Evolutionary conservation across 768 basidiomycete genomes (phyloP), one percentile per base, ranked within the genome.

Genomic region (Rhodotorula sphaerocarpa): DNA sequence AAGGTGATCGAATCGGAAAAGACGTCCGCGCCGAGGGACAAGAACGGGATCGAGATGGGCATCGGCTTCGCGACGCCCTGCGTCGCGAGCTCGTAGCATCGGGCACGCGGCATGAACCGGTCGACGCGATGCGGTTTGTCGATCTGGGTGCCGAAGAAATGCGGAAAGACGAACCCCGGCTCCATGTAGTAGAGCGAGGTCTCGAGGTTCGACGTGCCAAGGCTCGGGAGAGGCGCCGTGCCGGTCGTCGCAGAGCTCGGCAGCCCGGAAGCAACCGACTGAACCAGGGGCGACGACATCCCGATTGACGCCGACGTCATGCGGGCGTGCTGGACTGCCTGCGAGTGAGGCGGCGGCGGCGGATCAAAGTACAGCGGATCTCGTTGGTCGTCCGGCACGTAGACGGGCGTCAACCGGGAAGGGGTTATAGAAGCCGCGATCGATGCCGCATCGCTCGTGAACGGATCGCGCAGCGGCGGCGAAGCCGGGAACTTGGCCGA

Each of bases 61-160:
- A 57, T 33, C 7, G 44, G 33, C 23, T 55, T 59, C 9, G 52
- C 50, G 5, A 69, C 45, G 3, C 67, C 67, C 28, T 65, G 59
- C 20, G 44, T 46, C 27, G 55, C 58, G n/a, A 69, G 53, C 45
- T 69, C 63, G 60, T 69, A 69, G 46, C 63, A 69, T 45, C 89
- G 88, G n/a, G 88, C 90, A 34, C 93, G 83, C 9, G 90, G 86
- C 30, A 96, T 79, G 73, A 96, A 97, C 63, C 93, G 91, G 68
- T 69, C 77, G 33, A 71, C 63, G 11, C 77, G 74, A 63, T 77
- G 76, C 16, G 77, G 77, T 59, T 77, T 77, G 70, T 78, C 77
- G 59, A 75, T 74, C 23, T 76, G 74, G 33, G 73, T 73, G 3
- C 74, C 74, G 66, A 76, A 78, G 63, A 77, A 78, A 39, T 75